Conservation (phyloP, 2,329 filamentous ascomycete species). For the Penicillium sp. region DNA sequence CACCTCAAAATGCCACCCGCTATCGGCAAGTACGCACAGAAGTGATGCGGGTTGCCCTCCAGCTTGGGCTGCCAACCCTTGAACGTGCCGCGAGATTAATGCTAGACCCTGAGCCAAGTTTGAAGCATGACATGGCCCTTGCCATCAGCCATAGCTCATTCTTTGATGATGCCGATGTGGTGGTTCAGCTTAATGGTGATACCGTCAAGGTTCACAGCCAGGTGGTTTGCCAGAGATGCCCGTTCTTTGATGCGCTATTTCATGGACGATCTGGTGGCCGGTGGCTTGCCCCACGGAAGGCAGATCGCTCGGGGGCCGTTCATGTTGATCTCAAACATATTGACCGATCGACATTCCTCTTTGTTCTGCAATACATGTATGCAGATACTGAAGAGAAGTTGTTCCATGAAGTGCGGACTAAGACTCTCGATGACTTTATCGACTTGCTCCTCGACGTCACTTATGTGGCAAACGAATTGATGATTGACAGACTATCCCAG, state of each 20-base stretch:
- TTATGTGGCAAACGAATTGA: conserved; percentile 86
- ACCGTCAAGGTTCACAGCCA: conserved; percentile 71
- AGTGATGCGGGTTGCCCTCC: conserved; percentile 79
- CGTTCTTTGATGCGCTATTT: conserved; percentile 90
- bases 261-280: conserved; percentile 79
- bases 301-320: conserved; percentile 53
- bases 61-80: conserved; percentile 68
- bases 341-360: conserved; percentile 68
- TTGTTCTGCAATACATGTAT: conserved; percentile 80
- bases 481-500: conserved; percentile 88
- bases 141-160: conserved; percentile 70
- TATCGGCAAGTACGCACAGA: conserved; percentile 81
- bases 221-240: conserved; percentile 78
- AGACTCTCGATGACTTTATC: conserved; percentile 77
- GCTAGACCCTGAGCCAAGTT: conserved; percentile 60
- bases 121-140: conserved; percentile 68
- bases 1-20: conserved; percentile 64
- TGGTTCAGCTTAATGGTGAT: conserved; percentile 75
- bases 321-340: conserved; percentile 83
- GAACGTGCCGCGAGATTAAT: conserved; percentile 78
- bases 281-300: conserved; percentile 73
- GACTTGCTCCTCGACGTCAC: conserved; percentile 91
- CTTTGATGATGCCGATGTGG: conserved; percentile 75
- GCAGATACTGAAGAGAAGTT: conserved; percentile 76
- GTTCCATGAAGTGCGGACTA: conserved; percentile 72